phyloP scores from a whole-genome alignment of 139 green algal species.

The Chlorella vulgaris region DNA sequence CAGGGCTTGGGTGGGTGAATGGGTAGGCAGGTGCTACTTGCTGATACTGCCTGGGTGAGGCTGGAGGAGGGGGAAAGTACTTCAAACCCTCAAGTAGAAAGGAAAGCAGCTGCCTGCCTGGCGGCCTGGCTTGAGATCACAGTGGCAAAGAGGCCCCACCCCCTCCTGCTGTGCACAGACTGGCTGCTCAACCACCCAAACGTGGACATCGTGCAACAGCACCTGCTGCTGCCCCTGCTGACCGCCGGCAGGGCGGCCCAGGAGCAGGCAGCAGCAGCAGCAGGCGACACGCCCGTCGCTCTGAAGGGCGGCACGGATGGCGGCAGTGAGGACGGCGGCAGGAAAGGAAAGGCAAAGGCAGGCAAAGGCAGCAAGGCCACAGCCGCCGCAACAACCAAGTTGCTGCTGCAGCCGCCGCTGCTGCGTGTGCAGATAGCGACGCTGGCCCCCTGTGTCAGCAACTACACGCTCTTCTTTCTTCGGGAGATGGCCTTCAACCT shows the following conservation, averaged over 20 bases:
- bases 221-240: conserved; percentile 17
- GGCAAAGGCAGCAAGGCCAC: background rate
- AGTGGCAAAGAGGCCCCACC: too few relatives aligned
- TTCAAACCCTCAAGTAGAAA: too few relatives aligned
- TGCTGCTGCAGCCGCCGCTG: background rate
- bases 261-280: background rate
- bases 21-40: conserved; percentile 10
- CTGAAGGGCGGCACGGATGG: background rate
- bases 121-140: too few relatives aligned
- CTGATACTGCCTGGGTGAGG: too few relatives aligned
- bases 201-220: conserved; percentile 25
- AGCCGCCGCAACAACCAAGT: background rate
- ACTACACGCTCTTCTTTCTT: conserved; percentile 11
- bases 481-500: conserved; percentile 27
- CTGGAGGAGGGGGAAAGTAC: too few relatives aligned
- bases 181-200: conserved; percentile 33
- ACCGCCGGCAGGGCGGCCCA: background rate
- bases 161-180: background rate
- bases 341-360: background rate
- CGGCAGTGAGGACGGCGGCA: background rate
- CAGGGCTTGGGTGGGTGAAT: too few relatives aligned
- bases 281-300: background rate
- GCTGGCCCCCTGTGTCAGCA: conserved; percentile 12
- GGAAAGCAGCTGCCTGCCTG: too few relatives aligned
- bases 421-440: conserved; percentile 21